Base-by-base conservation (phyloP, 1,284 basidiomycete species). In the Ustilago tritici region DNA sequence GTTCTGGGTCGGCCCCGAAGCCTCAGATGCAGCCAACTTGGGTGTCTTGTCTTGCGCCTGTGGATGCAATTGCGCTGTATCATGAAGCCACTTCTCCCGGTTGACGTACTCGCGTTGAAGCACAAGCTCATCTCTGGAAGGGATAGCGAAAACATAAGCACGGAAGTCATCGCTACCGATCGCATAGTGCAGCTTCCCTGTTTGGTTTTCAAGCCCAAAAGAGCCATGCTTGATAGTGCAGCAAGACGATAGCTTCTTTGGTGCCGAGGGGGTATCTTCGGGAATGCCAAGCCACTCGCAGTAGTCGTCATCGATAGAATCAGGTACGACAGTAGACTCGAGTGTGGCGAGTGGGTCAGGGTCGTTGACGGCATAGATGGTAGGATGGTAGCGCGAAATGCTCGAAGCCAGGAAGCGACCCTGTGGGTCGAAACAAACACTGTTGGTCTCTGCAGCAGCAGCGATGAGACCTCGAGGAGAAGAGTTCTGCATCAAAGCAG, bases 211-310 rank as follows among this genome's bases (percentile, higher is more conserved):
- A 17, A 74, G 41, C 11, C 71, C 71, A 12, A 74, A 74, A 1
- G 71, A 74, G 63, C 62, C 65, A 40, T 74, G 71, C 46, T 74
- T 74, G 66, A 74, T 57, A n/a, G 71, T 74, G 40, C 71, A 74
- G 50, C 56, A 65, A 3, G 71, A 74, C 0, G 53, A 65, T 11
- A 74, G 66, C 60, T 53, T 65, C 40, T 74, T 68, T 28, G 61
- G 65, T 3, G 71, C 71, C 14, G 59, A 14, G n/a, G 61, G 58
- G 2, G 56, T 61, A 4, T 54, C 61, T 3, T 19, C 6, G 14
- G 60, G 59, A 1, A 63, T 31, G 8, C 70, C 60, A 0, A 9
- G 3, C 8, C 35, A 46, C 1, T 35, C 3, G n/a, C 19, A 56
- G 10, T 60, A 59, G 1, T 19, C 23, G 0, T 55, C 28, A 0